phyloP scores from a whole-genome alignment of 2,329 filamentous ascomycete genomes.

The Colletotrichum falcatum region DNA sequence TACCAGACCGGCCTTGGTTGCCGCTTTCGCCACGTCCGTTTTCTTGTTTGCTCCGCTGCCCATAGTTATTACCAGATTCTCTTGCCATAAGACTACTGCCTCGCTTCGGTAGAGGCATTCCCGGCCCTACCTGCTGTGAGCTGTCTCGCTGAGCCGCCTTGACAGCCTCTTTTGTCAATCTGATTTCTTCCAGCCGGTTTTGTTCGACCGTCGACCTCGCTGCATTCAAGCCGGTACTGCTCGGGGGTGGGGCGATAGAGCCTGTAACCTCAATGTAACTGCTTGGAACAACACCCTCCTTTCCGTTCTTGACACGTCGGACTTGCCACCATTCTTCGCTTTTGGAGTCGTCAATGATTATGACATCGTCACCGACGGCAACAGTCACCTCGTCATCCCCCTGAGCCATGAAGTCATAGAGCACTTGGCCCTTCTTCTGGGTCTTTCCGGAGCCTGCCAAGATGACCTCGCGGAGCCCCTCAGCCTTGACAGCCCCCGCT shows the following conservation, averaged over 20 bases:
- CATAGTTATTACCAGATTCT: constrained; percentile 74
- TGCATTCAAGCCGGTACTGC: constrained; percentile 63
- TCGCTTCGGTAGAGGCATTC: constrained; percentile 80
- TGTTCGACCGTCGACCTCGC: constrained; percentile 79
- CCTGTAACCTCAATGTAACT: constrained; percentile 94
- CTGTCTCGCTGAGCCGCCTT: constrained; percentile 69
- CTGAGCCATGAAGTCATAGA: constrained; percentile 97
- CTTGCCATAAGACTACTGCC: constrained; percentile 80
- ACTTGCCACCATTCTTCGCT: constrained; percentile 99
- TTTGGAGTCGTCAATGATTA: constrained; percentile 88
- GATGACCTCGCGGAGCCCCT: constrained; percentile 86
- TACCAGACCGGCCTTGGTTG: constrained; percentile 56
- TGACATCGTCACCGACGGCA: constrained; percentile 87
- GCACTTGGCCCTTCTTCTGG: constrained; percentile 85
- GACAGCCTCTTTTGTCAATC: constrained; percentile 83
- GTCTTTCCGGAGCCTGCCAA: constrained; percentile 77
- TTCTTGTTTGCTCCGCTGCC: constrained; percentile 77
- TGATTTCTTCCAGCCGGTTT: constrained; percentile 82
- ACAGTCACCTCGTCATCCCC: constrained; percentile 97
- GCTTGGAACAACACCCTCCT: constrained; percentile 95
- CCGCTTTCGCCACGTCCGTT: constrained; percentile 70
- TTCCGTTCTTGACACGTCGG: constrained; percentile 87
- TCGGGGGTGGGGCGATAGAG: constrained; percentile 64
- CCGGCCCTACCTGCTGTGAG: constrained; percentile 76
- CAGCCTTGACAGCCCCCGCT: constrained; percentile 85